phyloP scores from a whole-genome alignment of 73 alveolate genomes.

The Breviolum minutum region DNA sequence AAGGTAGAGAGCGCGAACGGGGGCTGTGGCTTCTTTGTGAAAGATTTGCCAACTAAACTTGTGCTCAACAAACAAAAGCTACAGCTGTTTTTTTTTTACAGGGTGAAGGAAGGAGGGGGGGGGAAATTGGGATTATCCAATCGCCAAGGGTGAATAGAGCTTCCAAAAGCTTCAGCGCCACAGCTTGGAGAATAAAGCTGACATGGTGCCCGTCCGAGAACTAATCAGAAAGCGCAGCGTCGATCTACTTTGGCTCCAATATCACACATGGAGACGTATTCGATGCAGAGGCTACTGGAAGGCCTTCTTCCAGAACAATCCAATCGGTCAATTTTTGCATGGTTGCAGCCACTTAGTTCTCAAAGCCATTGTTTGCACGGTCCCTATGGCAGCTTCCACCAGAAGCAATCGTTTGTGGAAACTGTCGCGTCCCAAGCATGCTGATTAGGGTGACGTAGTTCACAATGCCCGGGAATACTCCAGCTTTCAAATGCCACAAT shows the following conservation, averaged over 20 bases:
- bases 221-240: too few species aligned
- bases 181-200: too few species aligned
- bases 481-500: too few species aligned
- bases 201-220: too few species aligned
- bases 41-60: too few species aligned
- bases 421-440: not conserved
- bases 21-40: not conserved
- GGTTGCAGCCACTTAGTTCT: not conserved
- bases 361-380: not conserved
- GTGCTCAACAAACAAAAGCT: too few species aligned
- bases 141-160: too few species aligned
- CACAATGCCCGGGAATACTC: not conserved
- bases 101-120: too few species aligned
- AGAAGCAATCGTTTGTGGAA: constrained; percentile 21
- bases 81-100: too few species aligned
- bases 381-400: not conserved
- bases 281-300: not conserved
- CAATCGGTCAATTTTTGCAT: not conserved
- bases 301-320: not conserved
- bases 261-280: not conserved
- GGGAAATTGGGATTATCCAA: too few species aligned
- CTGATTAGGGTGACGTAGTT: not conserved
- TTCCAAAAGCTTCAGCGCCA: too few species aligned
- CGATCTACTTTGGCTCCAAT: too few species aligned
- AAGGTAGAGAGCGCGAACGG: not conserved